Evolutionary conservation across 2,329 filamentous ascomycete species (phyloP), one percentile per base, ranked within the genome.

Genomic region (Fusarium miscanthi): DNA sequence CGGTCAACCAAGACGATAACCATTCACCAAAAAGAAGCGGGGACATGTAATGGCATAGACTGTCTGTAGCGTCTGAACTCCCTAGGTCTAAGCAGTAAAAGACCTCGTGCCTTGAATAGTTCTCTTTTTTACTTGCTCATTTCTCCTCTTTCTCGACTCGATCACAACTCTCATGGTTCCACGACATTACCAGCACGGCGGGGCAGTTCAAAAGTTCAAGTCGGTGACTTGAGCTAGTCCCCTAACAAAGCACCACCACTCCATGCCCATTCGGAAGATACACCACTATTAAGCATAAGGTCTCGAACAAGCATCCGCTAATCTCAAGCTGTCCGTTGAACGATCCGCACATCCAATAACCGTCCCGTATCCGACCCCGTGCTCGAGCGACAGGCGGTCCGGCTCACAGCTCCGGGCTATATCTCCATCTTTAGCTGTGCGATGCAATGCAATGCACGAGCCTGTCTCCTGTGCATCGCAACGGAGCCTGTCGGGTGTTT

Each of bases 371-470:
- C 51, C 40, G 49, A 72, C 79, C 80, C 76, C 80, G 80, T 81
- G 80, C 77, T 70, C 72, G 65, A 78, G 74, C 74, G 78, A 81
- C 77, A 80, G 78, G 77, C 40, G 69, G 49, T 69, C 69, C 71
- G 72, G 68, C 63, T 73, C 64, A 59, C 61, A 57, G 51, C 53
- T 35, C 70, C 58, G 48, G 48, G 51, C 31, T 27, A 42, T 59
- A 48, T 54, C 49, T 70, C 69, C 59, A 70, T 59, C 46, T 46
- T 69, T 51, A 58, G 43, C 45, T 71, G 63, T 63, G 35, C 45
- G 49, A 48, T 53, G 42, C 53, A 49, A 53, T 53, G 42, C 53
- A 49, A 52, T 69, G 67, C 67, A 40, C 40, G 56, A 62, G 40
- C 59, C 43, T 67, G 57, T 59, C 60, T 62, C 59, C 43, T 67